Evolutionary conservation across 2,329 filamentous ascomycete species (phyloP), one percentile per base, ranked within the genome.

Genomic region (Incumbomyces delicatus): DNA sequence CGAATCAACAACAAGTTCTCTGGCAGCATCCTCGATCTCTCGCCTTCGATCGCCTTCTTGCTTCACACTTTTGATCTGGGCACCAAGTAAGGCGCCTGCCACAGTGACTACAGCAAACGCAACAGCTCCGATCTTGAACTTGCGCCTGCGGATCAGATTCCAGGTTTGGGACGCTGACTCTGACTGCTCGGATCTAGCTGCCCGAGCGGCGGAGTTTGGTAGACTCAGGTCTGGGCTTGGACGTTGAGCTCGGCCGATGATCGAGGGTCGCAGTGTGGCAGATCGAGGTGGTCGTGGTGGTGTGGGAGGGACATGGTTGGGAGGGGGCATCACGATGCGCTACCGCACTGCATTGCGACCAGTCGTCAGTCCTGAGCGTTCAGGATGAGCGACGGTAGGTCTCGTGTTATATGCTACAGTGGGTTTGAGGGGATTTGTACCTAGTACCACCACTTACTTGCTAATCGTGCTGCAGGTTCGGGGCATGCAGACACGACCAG

Each of bases 1-100:
- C 16, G 33, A 4, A n/a, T 35, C 33, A 35, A 17, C 33, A n/a
- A 35, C 13, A 35, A 45, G 16, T 38, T 38, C 42, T 31, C 22
- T 29, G 17, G 42, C 42, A 11, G 42, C 42, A 31, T 29, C 34
- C 14, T 37, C 42, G 30, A 45, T 45, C 12, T 30, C 20, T 20
- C 30, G 36, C 20, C 31, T 22, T n/a, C 20, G 14, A n/a, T 45
- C 42, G 31, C n/a, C 18, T 33, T 45, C 42, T 16, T 45, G 42
- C 42, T 45, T 45, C 12, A 20, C 12, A n/a, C 13, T 35, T 16
- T 45, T 45, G 18, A 45, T 17, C 20, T 35, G 33, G n/a, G 42
- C 42, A n/a, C 42, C 42, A 10, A 45, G 20, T 5, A 37, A 29
- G 6, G 42, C 20, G 16, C 42, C n/a, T n/a, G 42, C 33, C 4